Conservation (phyloP, 2,329 filamentous ascomycete genomes). For the Xylaria hypoxylon region DNA sequence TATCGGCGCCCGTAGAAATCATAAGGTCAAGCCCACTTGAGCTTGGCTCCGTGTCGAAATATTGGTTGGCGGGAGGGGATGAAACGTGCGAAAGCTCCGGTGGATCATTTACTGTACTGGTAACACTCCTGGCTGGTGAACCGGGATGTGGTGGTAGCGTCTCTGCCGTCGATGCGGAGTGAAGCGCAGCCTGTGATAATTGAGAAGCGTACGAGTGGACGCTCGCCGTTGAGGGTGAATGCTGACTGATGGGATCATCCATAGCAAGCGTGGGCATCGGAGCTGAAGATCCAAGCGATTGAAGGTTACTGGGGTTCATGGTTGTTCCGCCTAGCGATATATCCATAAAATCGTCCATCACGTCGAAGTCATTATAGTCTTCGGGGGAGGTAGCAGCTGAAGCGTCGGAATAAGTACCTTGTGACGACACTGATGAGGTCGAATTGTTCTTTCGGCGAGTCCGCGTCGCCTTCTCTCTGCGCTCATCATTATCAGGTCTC, state of each 20-base stretch:
- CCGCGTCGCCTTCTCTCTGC: slow-evolving; percentile 67
- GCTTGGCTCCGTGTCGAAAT: slow-evolving; percentile 61
- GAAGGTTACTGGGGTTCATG: slow-evolving; percentile 54
- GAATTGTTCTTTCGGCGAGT: slow-evolving; percentile 69
- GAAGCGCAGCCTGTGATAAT: slow-evolving; percentile 49
- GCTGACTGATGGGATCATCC: slow-evolving; percentile 47
- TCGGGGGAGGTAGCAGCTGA: slow-evolving; percentile 65
- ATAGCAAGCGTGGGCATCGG: slow-evolving; percentile 53
- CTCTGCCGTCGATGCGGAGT: slow-evolving; percentile 56
- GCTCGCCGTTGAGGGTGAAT: slow-evolving; percentile 59
- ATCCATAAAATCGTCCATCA: slow-evolving; percentile 63
- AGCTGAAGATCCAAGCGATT: slow-evolving; percentile 51
- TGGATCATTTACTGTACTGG: slow-evolving; percentile 67
- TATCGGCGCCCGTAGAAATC: slow-evolving; percentile 50
- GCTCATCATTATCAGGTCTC: slow-evolving; percentile 67
- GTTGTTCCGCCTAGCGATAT: slow-evolving; percentile 55
- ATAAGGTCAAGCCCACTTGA: slow-evolving; percentile 49
- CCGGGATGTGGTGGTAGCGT: slow-evolving; percentile 38
- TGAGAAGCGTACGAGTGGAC: slow-evolving; percentile 62
- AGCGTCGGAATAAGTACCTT: slow-evolving; percentile 68
- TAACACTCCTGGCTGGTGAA: slow-evolving; percentile 57
- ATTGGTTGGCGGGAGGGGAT: slow-evolving; percentile 63
- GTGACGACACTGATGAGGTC: slow-evolving; percentile 61
- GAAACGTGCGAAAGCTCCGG: slow-evolving; percentile 71
- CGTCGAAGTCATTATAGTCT: slow-evolving; percentile 55